Evolutionary conservation across 2,329 filamentous ascomycete species (phyloP), one percentile per base, ranked within the genome.

Genomic region (Pseudocercospora vitis): DNA sequence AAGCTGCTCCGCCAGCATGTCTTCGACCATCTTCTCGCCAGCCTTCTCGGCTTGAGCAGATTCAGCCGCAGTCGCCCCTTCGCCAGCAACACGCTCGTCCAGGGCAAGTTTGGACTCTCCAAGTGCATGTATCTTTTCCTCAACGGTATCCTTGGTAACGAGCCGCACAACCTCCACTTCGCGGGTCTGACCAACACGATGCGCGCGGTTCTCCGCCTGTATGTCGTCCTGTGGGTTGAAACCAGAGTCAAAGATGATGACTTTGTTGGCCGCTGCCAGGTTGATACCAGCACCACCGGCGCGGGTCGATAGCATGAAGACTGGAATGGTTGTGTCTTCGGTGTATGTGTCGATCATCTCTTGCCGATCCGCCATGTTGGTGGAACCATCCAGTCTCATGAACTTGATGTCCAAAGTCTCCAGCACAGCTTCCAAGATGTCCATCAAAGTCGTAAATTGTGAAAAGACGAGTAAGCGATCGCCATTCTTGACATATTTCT

Each of bases 201-300:
- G 94, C 0, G 94, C 94, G 14, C 94, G 86, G 70, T 99, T 97
- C 76, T 97, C 94, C 0, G 94, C 94, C 71, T 99, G 94, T n/a
- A 96, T 85, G 68, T 99, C 94, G 63, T 97, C 92, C 69, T 99
- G 94, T 0, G 94, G 94, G 64, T 99, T 99, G 75, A 96, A 96
- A n/a, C 86, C 89, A 59, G 88, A 88, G 72, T 99, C 94, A 70
- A 97, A 96, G 66, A 99, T 94, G 72, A 99, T 84, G 63, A 99
- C 92, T 73, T 96, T 97, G 76, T 97, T 97, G 3, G 94, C 94
- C 29, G 88, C 89, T 6, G 92, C 94, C 50, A 99, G 75, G 71
- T 99, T 99, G 75, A 99, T 95, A 33, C 94, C 94, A 0, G 92
- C 94, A n/a, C 94, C 94, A 48, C 94, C 94, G 0, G 92, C 91